phyloP scores from a whole-genome alignment of 768 basidiomycete species.

The Crepidotus variabilis region DNA sequence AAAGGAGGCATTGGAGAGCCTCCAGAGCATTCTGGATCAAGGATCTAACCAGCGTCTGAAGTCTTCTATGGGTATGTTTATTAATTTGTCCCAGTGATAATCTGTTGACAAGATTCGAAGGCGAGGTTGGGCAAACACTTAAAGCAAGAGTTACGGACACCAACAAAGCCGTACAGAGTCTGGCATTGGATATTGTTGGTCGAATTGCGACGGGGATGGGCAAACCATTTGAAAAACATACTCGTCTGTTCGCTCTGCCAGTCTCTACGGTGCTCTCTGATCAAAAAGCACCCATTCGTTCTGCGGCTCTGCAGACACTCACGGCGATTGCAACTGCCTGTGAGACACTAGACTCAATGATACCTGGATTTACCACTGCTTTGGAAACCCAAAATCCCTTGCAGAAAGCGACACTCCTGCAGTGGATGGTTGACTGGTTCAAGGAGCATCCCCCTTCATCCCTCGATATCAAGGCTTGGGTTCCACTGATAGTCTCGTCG shows the following conservation, averaged over 20 bases:
- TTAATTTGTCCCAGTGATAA: slow-evolving; percentile 2
- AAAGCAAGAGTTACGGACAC: slow-evolving; percentile 88
- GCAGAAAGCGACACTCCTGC: slow-evolving; percentile 74
- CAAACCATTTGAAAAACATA: slow-evolving; percentile 89
- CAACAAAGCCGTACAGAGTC: slow-evolving; percentile 89
- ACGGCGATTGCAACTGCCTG: slow-evolving; percentile 81
- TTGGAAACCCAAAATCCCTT: slow-evolving; percentile 87
- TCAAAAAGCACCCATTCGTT: slow-evolving; percentile 84
- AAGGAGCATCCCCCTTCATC: slow-evolving; percentile 52
- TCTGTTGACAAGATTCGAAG: slow-evolving; percentile 31
- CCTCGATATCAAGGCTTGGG: slow-evolving; percentile 72
- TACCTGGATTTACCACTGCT: slow-evolving; percentile 70
- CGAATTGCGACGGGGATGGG: slow-evolving; percentile 95
- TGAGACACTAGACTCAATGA: slow-evolving; percentile 81
- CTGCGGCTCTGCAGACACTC: slow-evolving; percentile 73
- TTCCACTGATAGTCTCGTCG: slow-evolving; percentile 59
- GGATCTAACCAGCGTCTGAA: slow-evolving; percentile 91
- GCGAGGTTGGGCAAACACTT: slow-evolving; percentile 86
- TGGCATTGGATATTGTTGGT: slow-evolving; percentile 87
- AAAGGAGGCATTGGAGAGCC: slow-evolving; percentile 87
- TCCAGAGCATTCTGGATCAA: slow-evolving; percentile 84
- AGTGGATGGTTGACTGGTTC: slow-evolving; percentile 81
- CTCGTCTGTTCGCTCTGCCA: slow-evolving; percentile 69
- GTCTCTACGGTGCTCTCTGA: slow-evolving; percentile 86
- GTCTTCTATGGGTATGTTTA: slow-evolving; percentile 72